A percentile compares a stretch with the other conserved stretches of the same genome.
phyloP scores from a whole-genome alignment of 2,329 filamentous ascomycete genomes.

The Metarhizium robertsii region DNA sequence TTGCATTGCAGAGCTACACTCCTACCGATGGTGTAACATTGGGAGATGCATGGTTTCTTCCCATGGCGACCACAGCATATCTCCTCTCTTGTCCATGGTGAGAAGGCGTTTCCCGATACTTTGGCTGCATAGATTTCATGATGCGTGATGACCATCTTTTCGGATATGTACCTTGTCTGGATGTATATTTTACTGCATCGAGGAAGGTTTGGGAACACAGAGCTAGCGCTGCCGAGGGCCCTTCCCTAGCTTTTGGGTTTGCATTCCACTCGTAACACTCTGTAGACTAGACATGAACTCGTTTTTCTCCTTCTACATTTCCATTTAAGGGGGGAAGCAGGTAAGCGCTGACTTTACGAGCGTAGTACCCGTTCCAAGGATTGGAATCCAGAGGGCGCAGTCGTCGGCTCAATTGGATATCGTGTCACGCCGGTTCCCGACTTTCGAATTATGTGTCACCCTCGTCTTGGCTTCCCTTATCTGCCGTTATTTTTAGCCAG shows the following conservation, averaged over 20 bases:
- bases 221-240: not conserved
- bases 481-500: not conserved
- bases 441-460: not conserved
- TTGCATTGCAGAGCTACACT: not conserved
- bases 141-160: not conserved
- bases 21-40: not conserved
- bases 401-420: not conserved
- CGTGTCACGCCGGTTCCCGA: not conserved
- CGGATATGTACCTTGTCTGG: not conserved
- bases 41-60: not conserved
- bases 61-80: no score
- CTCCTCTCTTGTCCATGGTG: no score
- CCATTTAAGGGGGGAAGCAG: not conserved
- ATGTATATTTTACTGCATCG: not conserved
- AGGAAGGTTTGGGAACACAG: not conserved
- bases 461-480: not conserved
- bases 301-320: not conserved
- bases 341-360: not conserved
- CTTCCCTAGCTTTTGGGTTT: not conserved
- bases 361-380: not conserved
- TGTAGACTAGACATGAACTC: not conserved
- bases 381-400: not conserved
- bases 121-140: not conserved
- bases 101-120: not conserved
- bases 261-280: not conserved